These are phyloP conservation scores for Steccherinum ochraceum DNA, from an alignment of 768 basidiomycete species.

Conservation along the genomic window DNA sequence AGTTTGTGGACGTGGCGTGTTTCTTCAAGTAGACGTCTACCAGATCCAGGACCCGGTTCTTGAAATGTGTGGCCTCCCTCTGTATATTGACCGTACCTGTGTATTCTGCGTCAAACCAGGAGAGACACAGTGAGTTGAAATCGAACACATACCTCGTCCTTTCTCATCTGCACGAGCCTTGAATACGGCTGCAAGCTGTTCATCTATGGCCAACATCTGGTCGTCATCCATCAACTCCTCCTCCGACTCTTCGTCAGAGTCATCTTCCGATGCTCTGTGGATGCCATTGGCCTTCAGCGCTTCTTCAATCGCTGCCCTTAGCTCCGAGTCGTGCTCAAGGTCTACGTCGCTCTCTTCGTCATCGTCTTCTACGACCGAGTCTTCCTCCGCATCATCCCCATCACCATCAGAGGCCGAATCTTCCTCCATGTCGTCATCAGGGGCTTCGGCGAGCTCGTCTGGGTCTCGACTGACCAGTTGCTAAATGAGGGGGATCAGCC, in stretches of 20 bases:
- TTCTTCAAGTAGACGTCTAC: constrained; percentile 79
- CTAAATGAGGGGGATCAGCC: constrained; percentile 31
- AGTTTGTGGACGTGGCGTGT: constrained; percentile 66
- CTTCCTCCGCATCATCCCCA: constrained; percentile 24
- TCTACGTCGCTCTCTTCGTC: constrained; percentile 31
- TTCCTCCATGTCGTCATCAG: constrained; percentile 23
- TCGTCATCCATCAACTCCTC: constrained; percentile 90
- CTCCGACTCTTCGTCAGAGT: constrained; percentile 46
- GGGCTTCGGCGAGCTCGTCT: constrained; percentile 37
- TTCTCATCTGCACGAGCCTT: constrained; percentile 54
- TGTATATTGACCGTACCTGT: constrained; percentile 59
- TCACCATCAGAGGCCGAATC: constrained; percentile 24
- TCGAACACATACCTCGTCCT: constrained; percentile 51
- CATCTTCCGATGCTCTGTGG: constrained; percentile 46
- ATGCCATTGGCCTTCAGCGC: constrained; percentile 55
- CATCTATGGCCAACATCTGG: constrained; percentile 96
- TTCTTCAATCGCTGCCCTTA: constrained; percentile 63
- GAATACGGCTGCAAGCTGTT: constrained; percentile 86
- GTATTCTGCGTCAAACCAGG: too few species aligned
- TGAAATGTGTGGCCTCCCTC: constrained; percentile 91
- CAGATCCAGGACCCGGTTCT: constrained; percentile 93
- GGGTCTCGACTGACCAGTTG: constrained; percentile 78
- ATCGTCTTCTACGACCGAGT: constrained; percentile 25
- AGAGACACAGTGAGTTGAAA: too few species aligned
- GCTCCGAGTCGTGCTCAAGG: constrained; percentile 50